Evolutionary conservation across 73 alveolate species (phyloP), one percentile per base, ranked within the genome.

Genomic region (Blepharisma stoltei): DNA sequence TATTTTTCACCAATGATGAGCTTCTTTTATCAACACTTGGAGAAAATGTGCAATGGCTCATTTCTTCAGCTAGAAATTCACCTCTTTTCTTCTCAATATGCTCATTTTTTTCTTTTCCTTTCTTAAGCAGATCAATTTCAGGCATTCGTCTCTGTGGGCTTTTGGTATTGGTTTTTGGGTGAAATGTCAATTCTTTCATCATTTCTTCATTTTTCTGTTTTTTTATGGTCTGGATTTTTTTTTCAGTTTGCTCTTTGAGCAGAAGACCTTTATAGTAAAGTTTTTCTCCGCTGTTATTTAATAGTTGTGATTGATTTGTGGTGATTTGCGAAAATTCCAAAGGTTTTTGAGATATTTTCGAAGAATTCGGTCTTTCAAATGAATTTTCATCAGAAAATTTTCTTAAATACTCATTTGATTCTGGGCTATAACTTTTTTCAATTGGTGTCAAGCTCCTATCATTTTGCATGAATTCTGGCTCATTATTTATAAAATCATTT

Each of bases 41-140:
- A 9, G 73, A 18, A 60, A 60, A 60, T 1, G 73, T 60, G 46
- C 73, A 60, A 11, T 20, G 1, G 45, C 73, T 60, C 38, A 60
- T n/a, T 60, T 60, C 73, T 25, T 60, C 4, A 18, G 73, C 73
- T 18, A 60, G 2, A 20, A 20, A 2, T 60, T 60, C 49, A 14
- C 45, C 73, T 25, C 46, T 60, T 60, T 60, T 60, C 46, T 38
- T 60, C 3, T 60, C 46, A 11, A 60, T 18, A 14, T 18, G 14
- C 5, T 18, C 45, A 2, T 60, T n/a, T 14, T 9, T 14, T 25
- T 60, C 73, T 25, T 1, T 1, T 8, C 73, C 73, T 60, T 60
- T 60, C 46, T 60, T 60, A 20, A 60, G 11, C 37, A 60, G 73
- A 14, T 20, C 49, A 1, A 14, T 38, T 25, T 60, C 49, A 60